A percentile compares a stretch with the other conserved stretches of the same genome.
Conservation (phyloP, 129 eudicot genomes). For the Daucus carota region DNA sequence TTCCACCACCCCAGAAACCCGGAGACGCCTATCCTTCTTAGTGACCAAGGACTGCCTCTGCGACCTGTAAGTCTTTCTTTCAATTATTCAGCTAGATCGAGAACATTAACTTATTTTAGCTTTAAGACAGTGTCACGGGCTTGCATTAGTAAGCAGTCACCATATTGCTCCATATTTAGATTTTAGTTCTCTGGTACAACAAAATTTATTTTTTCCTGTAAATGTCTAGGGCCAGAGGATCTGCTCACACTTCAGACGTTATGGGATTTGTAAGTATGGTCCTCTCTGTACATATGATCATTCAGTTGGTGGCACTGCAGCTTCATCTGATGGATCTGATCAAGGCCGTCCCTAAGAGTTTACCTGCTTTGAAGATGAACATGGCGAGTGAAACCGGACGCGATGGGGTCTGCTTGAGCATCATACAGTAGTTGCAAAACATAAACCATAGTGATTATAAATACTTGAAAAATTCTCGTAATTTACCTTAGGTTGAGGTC, state of each 20-base stretch:
- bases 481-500: neutral
- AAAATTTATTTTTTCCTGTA: neutral
- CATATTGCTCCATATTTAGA: neutral
- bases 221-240: conserved; percentile 57
- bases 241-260: conserved; percentile 72
- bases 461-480: neutral
- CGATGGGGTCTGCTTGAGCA: conserved; percentile 22
- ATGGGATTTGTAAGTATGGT: conserved; percentile 88
- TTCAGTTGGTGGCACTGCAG: conserved; percentile 36
- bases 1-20: conserved; percentile 73
- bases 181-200: neutral
- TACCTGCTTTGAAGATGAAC: conserved; percentile 2
- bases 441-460: neutral
- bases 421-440: conserved; percentile 1
- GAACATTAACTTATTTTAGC: neutral
- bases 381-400: conserved; percentile 10
- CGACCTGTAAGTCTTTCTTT: conserved; percentile 70
- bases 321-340: conserved; percentile 26
- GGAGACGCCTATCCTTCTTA: conserved; percentile 32
- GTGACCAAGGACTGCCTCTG: conserved; percentile 80
- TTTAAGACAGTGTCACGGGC: neutral
- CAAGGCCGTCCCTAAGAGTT: conserved; percentile 20
- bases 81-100: too few relatives aligned
- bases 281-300: conserved; percentile 81
- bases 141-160: neutral